phyloP scores from a whole-genome alignment of 1,284 basidiomycete species.

The Cryptococcus depauperatus region DNA sequence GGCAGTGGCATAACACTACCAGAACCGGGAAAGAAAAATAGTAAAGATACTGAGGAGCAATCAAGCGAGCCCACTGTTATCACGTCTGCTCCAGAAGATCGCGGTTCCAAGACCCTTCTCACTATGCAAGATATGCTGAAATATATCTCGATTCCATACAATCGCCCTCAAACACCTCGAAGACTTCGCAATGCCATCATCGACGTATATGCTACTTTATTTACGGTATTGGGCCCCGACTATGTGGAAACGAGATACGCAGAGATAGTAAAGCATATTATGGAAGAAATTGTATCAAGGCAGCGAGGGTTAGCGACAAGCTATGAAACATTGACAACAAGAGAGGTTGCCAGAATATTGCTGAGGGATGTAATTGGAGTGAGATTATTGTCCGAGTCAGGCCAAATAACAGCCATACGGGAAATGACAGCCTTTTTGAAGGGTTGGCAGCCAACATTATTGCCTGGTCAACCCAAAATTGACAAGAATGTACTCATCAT shows the following conservation, averaged over 20 bases:
- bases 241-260: constrained; percentile 82
- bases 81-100: constrained; percentile 50
- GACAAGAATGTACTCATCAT: constrained; percentile 64
- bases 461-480: constrained; percentile 74
- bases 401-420: constrained; percentile 82
- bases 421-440: constrained; percentile 79
- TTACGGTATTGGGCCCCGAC: constrained; percentile 62
- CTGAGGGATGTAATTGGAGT: constrained; percentile 79
- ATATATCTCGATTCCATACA: constrained; percentile 70
- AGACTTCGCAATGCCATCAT: constrained; percentile 75
- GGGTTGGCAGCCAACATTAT: constrained; percentile 76
- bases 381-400: constrained; percentile 82
- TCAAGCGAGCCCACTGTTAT: constrained; percentile 50
- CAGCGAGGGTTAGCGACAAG: constrained; percentile 52
- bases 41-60: constrained; percentile 58
- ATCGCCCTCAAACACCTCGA: constrained; percentile 60
- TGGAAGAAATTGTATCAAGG: constrained; percentile 63
- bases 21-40: constrained; percentile 52
- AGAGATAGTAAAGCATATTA: constrained; percentile 68
- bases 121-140: constrained; percentile 71
- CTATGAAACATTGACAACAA: constrained; percentile 66
- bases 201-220: constrained; percentile 75
- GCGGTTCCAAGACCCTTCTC: constrained; percentile 64
- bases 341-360: constrained; percentile 66
- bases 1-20: constrained; percentile 49